Evolutionary conservation across 768 basidiomycete species (phyloP), one percentile per base, ranked within the genome.

Genomic region (Pulveroboletus ravenelii): DNA sequence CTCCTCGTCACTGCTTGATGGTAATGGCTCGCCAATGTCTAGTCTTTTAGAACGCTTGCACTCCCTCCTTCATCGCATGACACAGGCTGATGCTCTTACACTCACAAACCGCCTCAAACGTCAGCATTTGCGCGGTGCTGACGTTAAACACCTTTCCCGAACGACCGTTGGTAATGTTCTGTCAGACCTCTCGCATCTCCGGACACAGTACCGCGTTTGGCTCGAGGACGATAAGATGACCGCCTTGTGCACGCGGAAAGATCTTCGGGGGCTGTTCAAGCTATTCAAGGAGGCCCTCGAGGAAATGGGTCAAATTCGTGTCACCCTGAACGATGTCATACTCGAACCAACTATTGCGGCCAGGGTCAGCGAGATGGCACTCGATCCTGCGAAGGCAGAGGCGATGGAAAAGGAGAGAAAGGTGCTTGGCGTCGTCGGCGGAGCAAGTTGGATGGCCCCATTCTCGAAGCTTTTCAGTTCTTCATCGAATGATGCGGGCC

Each of bases 71-170:
- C 73, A 76, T 25, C 80, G 81, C 32, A 70, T 90, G 48, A 71
- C 75, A 37, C 74, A 87, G 54, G 85, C 93, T 1, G 94, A 98
- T 58, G 85, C 94, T 2, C 75, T 86, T 18, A 93, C 91, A 2
- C 74, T 98, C 37, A 91, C 90, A 30, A 89, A 88, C 55, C 84
- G 96, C 25, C 74, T 98, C 25, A 94, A 91, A 68, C 85, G 93
- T 49, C 94, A 97, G 58, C 82, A 93, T 60, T 76, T 98, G 17
- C 80, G 80, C 51, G 87, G 86, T 20, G 87, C 91, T 9, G 93
- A 96, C 57, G 78, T 97, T 29, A 80, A 82, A 29, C 87, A 96
- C 64, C 76, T 98, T 15, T 94, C 93, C 0, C 82, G 86, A 40
- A 80, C 79, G 23, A 96, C 93, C 0, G 76, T 98, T 51, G 78